Percentiles rank a stretch among this genome's conserved stretches.
Evolutionary conservation across 2,329 filamentous ascomycete genomes (phyloP).

Genomic region (Diaporthe helianthi): DNA sequence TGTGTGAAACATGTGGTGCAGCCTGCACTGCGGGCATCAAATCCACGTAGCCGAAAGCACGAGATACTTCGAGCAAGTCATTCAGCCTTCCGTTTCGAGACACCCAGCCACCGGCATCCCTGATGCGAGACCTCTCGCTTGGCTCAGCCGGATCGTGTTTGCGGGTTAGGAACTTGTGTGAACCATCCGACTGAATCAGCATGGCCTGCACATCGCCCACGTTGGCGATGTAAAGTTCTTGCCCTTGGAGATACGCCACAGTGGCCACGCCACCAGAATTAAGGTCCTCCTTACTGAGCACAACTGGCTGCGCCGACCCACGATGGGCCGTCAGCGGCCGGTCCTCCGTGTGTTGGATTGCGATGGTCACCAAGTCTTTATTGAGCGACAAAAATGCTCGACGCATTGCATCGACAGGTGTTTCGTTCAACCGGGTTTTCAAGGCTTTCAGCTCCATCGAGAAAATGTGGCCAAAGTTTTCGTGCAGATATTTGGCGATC

Average conservation of each 20-base stretch:
- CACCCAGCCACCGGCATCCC: slow-evolving; percentile 94
- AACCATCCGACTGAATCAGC: slow-evolving; percentile 87
- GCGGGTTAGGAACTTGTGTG: slow-evolving; percentile 81
- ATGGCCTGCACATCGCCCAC: slow-evolving; percentile 97
- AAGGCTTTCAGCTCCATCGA: slow-evolving; percentile 79
- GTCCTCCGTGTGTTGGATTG: slow-evolving; percentile 81
- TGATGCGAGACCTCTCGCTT: slow-evolving; percentile 83
- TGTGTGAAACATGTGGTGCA: slow-evolving; percentile 80
- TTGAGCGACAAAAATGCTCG: slow-evolving; percentile 89
- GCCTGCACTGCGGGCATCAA: slow-evolving; percentile 93
- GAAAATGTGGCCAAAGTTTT: slow-evolving; percentile 91
- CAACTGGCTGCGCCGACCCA: slow-evolving; percentile 73
- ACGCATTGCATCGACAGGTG: slow-evolving; percentile 80
- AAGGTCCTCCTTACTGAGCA: slow-evolving; percentile 87
- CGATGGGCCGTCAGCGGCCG: slow-evolving; percentile 71
- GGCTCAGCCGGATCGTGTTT: slow-evolving; percentile 94
- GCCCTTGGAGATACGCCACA: slow-evolving; percentile 86
- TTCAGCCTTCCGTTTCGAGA: slow-evolving; percentile 94
- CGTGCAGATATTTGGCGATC: slow-evolving; percentile 94
- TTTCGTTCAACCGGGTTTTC: slow-evolving; percentile 72
- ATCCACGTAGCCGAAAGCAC: slow-evolving; percentile 94
- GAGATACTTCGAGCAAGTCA: slow-evolving; percentile 87
- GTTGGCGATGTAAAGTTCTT: slow-evolving; percentile 92
- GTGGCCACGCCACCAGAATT: slow-evolving; percentile 91
- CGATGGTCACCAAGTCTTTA: slow-evolving; percentile 89